Conservation (phyloP, 164 flowering plant genomes). For the Hamamelis virginiana region DNA sequence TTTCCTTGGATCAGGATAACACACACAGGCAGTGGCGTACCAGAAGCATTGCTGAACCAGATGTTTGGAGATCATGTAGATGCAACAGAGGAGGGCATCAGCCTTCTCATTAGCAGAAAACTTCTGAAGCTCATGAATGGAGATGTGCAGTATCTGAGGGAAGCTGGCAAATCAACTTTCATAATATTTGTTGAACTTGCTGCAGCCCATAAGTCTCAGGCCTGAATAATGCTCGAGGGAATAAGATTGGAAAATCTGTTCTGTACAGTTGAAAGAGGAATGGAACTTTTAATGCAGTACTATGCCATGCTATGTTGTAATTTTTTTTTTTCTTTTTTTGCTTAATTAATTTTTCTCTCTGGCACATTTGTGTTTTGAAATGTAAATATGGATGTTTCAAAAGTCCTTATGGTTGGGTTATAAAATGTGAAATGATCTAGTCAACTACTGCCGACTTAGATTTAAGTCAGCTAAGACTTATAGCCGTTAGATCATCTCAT, state of each 20-base stretch:
- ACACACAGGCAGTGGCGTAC: conserved; percentile 70
- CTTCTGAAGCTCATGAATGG: conserved; percentile 92
- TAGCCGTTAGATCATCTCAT: too few species aligned
- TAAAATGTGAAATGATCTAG: too few species aligned
- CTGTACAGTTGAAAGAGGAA: not conserved
- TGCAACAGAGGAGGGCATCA: conserved; percentile 69
- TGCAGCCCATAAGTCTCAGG: conserved; percentile 28
- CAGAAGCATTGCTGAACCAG: conserved; percentile 71
- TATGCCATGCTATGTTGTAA: too few species aligned
- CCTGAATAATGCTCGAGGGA: not conserved
- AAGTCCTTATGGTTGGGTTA: too few species aligned
- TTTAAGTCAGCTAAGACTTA: too few species aligned
- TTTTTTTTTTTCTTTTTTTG: too few species aligned
- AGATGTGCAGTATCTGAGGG: conserved; percentile 79
- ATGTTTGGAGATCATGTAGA: conserved; percentile 70
- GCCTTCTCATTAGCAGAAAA: conserved; percentile 74
- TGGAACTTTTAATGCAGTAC: not conserved
- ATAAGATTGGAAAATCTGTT: not conserved
- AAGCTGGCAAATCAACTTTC: conserved; percentile 72
- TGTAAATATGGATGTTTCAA: too few species aligned
- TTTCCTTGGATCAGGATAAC: conserved; percentile 51
- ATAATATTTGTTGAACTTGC: conserved; percentile 79
- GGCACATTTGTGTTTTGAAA: too few species aligned
- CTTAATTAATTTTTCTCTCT: too few species aligned
- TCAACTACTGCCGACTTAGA: too few species aligned